Evolutionary conservation across 495 filamentous ascomycete genomes (phyloP).

Genomic region (Xylaria grammica): DNA sequence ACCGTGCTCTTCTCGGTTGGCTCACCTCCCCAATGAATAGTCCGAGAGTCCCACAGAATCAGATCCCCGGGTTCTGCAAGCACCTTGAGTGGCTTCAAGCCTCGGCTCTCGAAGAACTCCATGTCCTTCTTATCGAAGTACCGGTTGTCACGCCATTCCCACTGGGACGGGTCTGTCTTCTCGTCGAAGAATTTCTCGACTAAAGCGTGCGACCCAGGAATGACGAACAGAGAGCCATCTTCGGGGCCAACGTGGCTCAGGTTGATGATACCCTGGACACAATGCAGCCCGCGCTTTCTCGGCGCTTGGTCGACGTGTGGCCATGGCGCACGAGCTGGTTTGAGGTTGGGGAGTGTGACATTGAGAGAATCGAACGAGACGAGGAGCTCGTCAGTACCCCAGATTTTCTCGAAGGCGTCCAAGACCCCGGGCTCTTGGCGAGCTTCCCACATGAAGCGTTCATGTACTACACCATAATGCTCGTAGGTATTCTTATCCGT

Average conservation of each 20-base stretch:
- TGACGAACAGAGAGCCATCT: constrained; percentile 44
- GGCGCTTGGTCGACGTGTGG: constrained; percentile 40
- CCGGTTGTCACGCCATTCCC: constrained; percentile 39
- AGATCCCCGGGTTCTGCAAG: constrained; percentile 48
- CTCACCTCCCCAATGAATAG: constrained; percentile 38
- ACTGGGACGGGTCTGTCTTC: constrained; percentile 34
- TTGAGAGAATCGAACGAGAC: constrained; percentile 39
- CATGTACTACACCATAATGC: constrained; percentile 45
- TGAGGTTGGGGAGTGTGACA: constrained; percentile 12
- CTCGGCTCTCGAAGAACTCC: constrained; percentile 41
- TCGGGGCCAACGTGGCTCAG: constrained; percentile 39
- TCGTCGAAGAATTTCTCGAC: constrained; percentile 46
- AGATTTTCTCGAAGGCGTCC: constrained; percentile 42
- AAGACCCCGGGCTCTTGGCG: constrained; percentile 47
- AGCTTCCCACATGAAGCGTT: constrained; percentile 56
- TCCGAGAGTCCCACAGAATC: constrained; percentile 51
- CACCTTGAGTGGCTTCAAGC: constrained; percentile 42
- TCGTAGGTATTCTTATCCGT: constrained; percentile 38
- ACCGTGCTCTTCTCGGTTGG: constrained; percentile 34
- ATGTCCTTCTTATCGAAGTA: constrained; percentile 40
- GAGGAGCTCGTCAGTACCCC: constrained; percentile 41
- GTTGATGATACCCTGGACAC: constrained; percentile 52
- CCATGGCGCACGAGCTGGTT: constrained; percentile 29
- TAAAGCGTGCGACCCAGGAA: constrained; percentile 37
- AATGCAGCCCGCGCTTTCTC: constrained; percentile 38